A percentile compares a stretch with the other conserved stretches of the same genome.
Evolutionary conservation across 1,284 basidiomycete species (phyloP).

Genomic region (Gastroboletus turbinatus): DNA sequence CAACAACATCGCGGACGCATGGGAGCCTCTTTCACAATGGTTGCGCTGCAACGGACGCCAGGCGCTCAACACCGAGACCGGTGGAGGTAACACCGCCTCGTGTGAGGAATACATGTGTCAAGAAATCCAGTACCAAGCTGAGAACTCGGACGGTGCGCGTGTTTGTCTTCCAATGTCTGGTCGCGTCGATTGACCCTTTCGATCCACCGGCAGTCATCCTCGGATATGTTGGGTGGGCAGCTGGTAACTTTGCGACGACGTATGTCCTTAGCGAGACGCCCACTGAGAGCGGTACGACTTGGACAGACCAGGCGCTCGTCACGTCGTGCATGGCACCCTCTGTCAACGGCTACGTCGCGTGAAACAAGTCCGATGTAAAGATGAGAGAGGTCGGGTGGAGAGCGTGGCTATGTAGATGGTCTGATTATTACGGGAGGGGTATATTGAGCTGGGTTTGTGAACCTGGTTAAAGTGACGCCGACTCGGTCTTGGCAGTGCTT

Average conservation of each 20-base stretch:
- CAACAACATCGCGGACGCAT: conserved; percentile 21
- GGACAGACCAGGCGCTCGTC: conserved; percentile 14
- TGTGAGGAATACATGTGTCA: conserved; percentile 47
- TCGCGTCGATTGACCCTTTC: neutral
- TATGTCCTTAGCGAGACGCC: conserved; percentile 16
- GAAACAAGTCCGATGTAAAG: neutral
- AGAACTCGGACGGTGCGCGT: conserved; percentile 16
- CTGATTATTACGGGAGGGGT: neutral
- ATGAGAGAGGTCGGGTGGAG: no score
- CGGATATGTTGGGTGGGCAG: conserved; percentile 13
- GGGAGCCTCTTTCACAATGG: conserved; percentile 51
- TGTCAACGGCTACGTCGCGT: conserved; percentile 1
- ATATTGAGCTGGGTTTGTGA: conserved; percentile 4
- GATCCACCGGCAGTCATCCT: conserved; percentile 7
- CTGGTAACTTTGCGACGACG: conserved; percentile 8
- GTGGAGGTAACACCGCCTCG: conserved; percentile 52
- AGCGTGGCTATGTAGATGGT: neutral
- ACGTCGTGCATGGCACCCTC: conserved; percentile 9
- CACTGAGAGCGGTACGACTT: neutral
- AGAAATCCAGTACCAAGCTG: conserved; percentile 35
- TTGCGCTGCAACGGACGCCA: conserved; percentile 50
- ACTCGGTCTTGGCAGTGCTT: conserved; percentile 11
- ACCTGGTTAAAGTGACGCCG: neutral
- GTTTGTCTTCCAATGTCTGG: neutral
- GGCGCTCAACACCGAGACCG: conserved; percentile 63